Evolutionary conservation across 2,329 filamentous ascomycete genomes (phyloP).

Genomic region (Cladophialophora yegresii): DNA sequence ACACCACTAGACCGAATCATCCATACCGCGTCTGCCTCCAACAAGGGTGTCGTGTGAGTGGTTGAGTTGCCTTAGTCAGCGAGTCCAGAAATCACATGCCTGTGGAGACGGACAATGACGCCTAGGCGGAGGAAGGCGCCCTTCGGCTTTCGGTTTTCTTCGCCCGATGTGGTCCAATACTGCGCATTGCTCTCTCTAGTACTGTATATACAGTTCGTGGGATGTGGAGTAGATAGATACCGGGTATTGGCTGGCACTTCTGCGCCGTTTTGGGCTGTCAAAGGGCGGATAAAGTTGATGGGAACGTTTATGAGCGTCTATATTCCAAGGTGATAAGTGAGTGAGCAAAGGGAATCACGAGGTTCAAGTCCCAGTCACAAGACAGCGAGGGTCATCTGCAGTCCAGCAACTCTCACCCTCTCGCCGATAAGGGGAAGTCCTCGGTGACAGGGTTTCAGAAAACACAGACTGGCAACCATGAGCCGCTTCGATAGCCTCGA

Average conservation of each 20-base stretch:
- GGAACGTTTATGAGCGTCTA: neutral
- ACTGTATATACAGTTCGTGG: neutral
- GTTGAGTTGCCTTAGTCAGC: constrained; percentile 16
- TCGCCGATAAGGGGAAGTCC: neutral
- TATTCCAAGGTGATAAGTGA: neutral
- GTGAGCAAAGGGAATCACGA: neutral
- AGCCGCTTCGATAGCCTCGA: constrained; percentile 37
- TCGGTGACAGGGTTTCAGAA: neutral
- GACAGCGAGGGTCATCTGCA: constrained; percentile 16
- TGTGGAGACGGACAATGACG: neutral
- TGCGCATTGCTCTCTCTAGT: neutral
- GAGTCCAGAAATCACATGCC: neutral
- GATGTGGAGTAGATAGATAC: neutral
- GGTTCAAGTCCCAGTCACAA: constrained; percentile 2
- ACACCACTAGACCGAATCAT: constrained; percentile 2
- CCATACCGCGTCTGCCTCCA: constrained; percentile 1
- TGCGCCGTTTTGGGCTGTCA: neutral
- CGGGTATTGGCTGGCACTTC: neutral
- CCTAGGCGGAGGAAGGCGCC: neutral
- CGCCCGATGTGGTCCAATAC: neutral
- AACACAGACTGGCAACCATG: constrained; percentile 9
- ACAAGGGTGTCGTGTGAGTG: constrained; percentile 9
- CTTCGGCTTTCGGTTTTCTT: neutral
- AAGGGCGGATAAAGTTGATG: neutral
- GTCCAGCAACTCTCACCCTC: neutral